Base-by-base conservation (phyloP, 495 filamentous ascomycete species). In the Xylaria sp. region DNA sequence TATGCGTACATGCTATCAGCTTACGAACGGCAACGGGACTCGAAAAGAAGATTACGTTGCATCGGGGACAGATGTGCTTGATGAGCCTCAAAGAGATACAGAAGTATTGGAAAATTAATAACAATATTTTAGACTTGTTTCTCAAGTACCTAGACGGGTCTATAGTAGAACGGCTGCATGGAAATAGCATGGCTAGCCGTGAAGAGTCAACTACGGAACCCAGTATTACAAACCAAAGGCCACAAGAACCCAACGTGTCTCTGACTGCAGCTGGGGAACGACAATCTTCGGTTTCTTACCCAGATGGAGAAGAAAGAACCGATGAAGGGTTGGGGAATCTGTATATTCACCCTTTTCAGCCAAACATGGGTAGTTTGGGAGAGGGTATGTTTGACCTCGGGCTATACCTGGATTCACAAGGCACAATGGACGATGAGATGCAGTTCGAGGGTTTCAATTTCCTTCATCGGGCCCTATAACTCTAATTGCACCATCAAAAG, bases 21-120 rank as follows among this genome's bases (percentile, higher is more conserved):
- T 55, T 55, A 31, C 52, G 52, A 55, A 55, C 52, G 26, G 52
- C 52, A 31, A 31, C 52, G 0, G 52, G 52, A 15, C 52, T 55
- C 24, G 26, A 55, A 31, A 55, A 55, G 52, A 55, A 24, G 12
- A 55, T 55, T 3, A 55, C 52, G 26, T 31, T 55, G 31, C 24
- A 55, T 5, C 52, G 52, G 14, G 52, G 52, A 14, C 52, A 17
- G 24, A 55, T 55, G 52, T 55, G 52, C 52, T 55, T 55, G 24
- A 55, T 55, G 52, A 17, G 52, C 14, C 52, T 55, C 3, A 55
- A 55, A 14, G 52, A 55, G 26, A 55, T 55, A 17, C 52, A 55
- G 26, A 55, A 55, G 52, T 55, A 55, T 31, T 55, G 52, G 52
- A 55, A 55, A 17, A 55, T 55, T 31, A 55, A 55, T 17, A 55